Evolutionary conservation across 495 filamentous ascomycete species (phyloP), one percentile per base, ranked within the genome.

Genomic region (Hyaloscypha finlandica): DNA sequence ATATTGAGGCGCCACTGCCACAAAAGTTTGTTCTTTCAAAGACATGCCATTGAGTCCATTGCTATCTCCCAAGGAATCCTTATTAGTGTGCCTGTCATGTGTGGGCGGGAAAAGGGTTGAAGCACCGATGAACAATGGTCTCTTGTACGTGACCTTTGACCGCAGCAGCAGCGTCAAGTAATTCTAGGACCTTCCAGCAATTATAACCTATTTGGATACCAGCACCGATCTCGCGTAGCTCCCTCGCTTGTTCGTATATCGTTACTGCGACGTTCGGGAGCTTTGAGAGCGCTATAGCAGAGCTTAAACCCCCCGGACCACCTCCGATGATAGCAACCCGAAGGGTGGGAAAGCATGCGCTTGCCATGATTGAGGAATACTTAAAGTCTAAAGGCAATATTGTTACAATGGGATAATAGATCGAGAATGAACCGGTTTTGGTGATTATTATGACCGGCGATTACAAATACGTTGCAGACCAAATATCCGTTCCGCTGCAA

Each of bases 211-310:
- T 79, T 59, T 74, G 80, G 62, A 86, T 81, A 0, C 82, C 83
- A 0, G 80, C 81, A 6, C 83, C 83, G 4, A 82, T 77, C 67
- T 85, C 82, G 32, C 78, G 71, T 20, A 84, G 70, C 63, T 80
- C 76, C 6, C 64, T 71, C 9, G 80, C 80, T 53, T 83, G 78
- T 61, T 86, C 84, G 57, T 83, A 86, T 11, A 85, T 71, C 6
- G 68, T 78, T 3, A 81, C 74, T 11, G 78, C 67, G 12, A 84
- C 73, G 33, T 81, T 78, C 0, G 82, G 79, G 1, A 84, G 61
- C 48, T 78, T 69, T 1, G 79, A 79, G 25, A 86, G 75, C 14
- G 80, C 80, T 60, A 85, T 85, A 8, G 81, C 83, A 1, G 82
- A 76, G 31, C 76, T 76, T 0, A 86, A 73, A 0, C 84, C 84